Percentiles rank a stretch among this genome's conserved stretches.
phyloP scores from a whole-genome alignment of 768 basidiomycete species.

The Amylocystis lapponica region DNA sequence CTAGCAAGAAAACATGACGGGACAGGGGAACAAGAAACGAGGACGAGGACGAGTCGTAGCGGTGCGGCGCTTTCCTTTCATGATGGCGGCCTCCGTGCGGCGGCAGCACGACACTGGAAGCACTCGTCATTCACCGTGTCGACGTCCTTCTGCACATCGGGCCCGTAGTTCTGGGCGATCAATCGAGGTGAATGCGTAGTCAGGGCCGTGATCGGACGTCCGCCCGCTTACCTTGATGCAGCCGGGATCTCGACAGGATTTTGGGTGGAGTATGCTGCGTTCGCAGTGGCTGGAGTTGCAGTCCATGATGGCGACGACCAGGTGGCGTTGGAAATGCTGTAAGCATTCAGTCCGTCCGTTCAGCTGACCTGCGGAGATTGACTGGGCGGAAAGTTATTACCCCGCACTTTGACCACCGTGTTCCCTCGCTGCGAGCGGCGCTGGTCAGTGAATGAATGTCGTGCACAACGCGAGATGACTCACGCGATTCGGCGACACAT shows the following conservation, averaged over 20 bases:
- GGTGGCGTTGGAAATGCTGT: conserved; percentile 77
- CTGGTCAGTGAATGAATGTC: neutral
- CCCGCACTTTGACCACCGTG: conserved; percentile 66
- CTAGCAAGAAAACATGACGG: neutral
- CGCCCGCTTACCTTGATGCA: conserved; percentile 50
- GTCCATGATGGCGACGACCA: conserved; percentile 69
- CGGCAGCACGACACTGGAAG: conserved; percentile 61
- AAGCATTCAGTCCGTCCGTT: conserved; percentile 1
- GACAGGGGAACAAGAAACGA: neutral
- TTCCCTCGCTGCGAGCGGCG: conserved; percentile 54
- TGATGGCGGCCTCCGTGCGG: conserved; percentile 26
- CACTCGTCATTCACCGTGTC: conserved; percentile 71
- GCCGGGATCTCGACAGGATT: conserved; percentile 42
- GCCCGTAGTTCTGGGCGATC: conserved; percentile 52
- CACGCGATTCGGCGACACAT: conserved; percentile 81
- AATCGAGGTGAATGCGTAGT: neutral
- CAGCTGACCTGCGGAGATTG: conserved; percentile 11
- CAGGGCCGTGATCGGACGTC: neutral
- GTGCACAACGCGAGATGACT: conserved; percentile 33
- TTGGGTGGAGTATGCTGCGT: conserved; percentile 56
- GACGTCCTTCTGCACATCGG: conserved; percentile 62
- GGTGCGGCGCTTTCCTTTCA: no score
- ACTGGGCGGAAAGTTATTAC: conserved; percentile 33
- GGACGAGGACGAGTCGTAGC: neutral
- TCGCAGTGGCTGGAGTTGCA: conserved; percentile 63